Base-by-base conservation (phyloP, 441 rosid species). In the Arabidopsis hybrid region DNA sequence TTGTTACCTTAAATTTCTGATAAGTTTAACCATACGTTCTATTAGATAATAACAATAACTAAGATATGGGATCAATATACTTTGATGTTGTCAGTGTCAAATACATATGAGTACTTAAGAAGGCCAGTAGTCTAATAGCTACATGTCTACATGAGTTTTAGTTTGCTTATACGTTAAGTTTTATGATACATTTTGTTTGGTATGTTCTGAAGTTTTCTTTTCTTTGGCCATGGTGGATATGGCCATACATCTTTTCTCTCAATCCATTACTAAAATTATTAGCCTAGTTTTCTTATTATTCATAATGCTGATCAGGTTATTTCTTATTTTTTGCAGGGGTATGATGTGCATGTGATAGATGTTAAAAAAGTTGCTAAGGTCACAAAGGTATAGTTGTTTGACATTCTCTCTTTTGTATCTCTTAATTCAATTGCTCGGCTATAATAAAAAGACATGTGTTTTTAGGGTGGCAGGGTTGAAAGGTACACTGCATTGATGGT, bases 361-460 rank as follows among this genome's bases (percentile, higher is more conserved):
- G 89, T 94, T 38, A 94, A 94, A 71, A 88, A 93, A 83, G 91
- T 97, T 64, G 87, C 94, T 50, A 92, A 92, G 84, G 97, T 88
- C 76, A 92, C 97, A 26, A 92, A 95, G 99, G 97, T 95, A 86
- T 69, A 45, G 58, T 72, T 51, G 16, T 61, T 26, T 53, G 55
- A 57, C 38, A 36, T 76, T 55, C 14, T 70, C 9, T 65, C 50
- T 39, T 39, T 0, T 52, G 49, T 32, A 40, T 58, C 36, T 47
- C 31, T 69, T 35, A 62, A 18, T 50, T 35, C 39, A 56, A 13
- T 52, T 49, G 66, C 5, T 47, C 10, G 43, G 43, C 40, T 78
- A 29, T 64, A 64, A 67, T 31, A 61, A 14, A 68, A 61, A 67
- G 13, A 12, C 40, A 47, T 76, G 26, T 80, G 13, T 8, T 63